Evolutionary conservation across 345 rosid genomes (phyloP), one percentile per base, ranked within the genome.

Genomic region (Populus tremula): DNA sequence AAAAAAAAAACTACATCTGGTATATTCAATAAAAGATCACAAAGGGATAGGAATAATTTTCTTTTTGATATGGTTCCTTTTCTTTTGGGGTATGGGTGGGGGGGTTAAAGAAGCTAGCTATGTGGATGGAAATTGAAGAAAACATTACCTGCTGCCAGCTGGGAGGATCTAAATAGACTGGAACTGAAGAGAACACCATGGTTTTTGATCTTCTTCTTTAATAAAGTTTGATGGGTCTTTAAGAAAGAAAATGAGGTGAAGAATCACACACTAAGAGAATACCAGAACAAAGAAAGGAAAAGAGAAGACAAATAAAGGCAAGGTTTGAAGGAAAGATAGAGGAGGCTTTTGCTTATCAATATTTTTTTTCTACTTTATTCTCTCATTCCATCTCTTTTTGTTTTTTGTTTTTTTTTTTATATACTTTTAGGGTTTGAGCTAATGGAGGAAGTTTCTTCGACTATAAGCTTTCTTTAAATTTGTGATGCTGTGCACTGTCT

Each of bases 151-250:
- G 97, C 47, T 90, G 88, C 94, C 97, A 91, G 78, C 89, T 87
- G 84, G 85, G 87, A 74, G 92, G 86, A 86, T 89, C 90, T 80
- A 87, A 83, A 83, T 87, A 89, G 88, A 87, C 76, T 77, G 90
- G 88, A 87, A 82, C 84, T 14, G 97, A 89, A 69, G 97, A 84
- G 84, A 89, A 92, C 81, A 82, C 88, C 97, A 91, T 92, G 80
- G 87, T 86, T 84, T 41, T 73, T 68, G 67, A 63, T 79, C 70
- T 82, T 33, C 66, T 87, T 72, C 84, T 88, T 89, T 92, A 76
- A 80, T 85, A 89, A 92, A 89, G 91, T 77, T 86, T 81, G 86
- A 87, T 84, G 87, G 89, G 87, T 63, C 88, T 90, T 89, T 89
- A 74, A 75, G 87, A 86, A 78, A 78, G 81, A 75, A 81, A 79